Conservation (phyloP, 129 eudicot genomes). For the Kitagawia praeruptora region DNA sequence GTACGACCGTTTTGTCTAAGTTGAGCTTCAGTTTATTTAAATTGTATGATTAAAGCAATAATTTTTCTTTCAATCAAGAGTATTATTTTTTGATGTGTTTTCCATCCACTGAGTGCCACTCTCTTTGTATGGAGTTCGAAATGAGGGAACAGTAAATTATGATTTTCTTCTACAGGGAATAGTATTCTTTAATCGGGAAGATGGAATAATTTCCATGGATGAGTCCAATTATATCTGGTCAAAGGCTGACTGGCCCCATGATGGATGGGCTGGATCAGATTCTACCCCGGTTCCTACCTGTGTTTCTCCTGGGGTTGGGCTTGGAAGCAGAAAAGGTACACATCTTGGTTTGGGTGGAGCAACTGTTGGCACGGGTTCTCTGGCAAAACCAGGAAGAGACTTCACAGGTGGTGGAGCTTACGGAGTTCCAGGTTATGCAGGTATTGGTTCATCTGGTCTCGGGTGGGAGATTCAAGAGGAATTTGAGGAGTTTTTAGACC, state of each 20-base stretch:
- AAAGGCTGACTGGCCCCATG: slow-evolving; percentile 90
- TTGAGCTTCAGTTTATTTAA: neutral
- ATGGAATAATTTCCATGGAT: slow-evolving; percentile 37
- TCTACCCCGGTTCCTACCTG: slow-evolving; percentile 81
- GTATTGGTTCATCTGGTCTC: slow-evolving; percentile 48
- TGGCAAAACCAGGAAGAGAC: slow-evolving; percentile 46
- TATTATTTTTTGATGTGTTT: neutral
- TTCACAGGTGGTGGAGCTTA: slow-evolving; percentile 38
- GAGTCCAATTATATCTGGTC: slow-evolving; percentile 70
- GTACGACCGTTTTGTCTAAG: neutral
- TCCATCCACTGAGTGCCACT: neutral
- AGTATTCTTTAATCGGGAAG: slow-evolving; percentile 63
- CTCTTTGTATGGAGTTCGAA: neutral
- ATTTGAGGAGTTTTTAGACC: slow-evolving; percentile 79
- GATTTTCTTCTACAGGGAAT: slow-evolving; percentile 50
- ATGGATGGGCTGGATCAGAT: slow-evolving; percentile 91
- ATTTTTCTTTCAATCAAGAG: neutral
- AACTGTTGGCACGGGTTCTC: slow-evolving; percentile 53
- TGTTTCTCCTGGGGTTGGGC: slow-evolving; percentile 86
- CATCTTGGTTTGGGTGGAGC: slow-evolving; percentile 97
- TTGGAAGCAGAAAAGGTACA: slow-evolving; percentile 67
- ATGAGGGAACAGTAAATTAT: neutral
- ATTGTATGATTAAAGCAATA: neutral
- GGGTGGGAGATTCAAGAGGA: slow-evolving; percentile 92
- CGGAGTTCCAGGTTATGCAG: slow-evolving; percentile 49